Evolutionary conservation across 2,329 filamentous ascomycete genomes (phyloP).

Genomic region (Fusarium avenaceum): DNA sequence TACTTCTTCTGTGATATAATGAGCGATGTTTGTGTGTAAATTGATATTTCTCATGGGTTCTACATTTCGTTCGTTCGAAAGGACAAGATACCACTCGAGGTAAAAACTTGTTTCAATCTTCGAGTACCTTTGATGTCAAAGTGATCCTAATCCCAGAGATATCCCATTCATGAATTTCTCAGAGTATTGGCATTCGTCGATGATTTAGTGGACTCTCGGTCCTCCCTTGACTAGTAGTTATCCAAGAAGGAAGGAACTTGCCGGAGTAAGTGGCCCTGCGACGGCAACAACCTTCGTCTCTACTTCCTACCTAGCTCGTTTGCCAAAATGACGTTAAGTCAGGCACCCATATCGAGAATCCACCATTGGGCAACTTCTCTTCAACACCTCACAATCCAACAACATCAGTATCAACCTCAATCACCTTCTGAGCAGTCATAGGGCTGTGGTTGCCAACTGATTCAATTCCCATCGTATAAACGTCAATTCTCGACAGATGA

Average conservation of each 20-base stretch:
- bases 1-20: not conserved
- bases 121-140: not conserved
- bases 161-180: no score
- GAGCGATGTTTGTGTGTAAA: not conserved
- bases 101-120: constrained; percentile 4
- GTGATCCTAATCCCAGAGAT: not conserved
- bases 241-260: constrained; percentile 29
- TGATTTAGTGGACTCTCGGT: not conserved
- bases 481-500: constrained; percentile 9
- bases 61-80: constrained; percentile 5
- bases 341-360: constrained; percentile 30
- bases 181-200: no score
- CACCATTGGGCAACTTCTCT: constrained; percentile 26
- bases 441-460: constrained; percentile 1
- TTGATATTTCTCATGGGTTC: not conserved
- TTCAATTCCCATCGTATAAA: not conserved
- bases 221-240: not conserved
- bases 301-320: not conserved
- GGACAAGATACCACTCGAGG: constrained; percentile 13
- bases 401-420: not conserved
- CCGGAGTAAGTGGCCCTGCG: constrained; percentile 20
- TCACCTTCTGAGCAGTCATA: not conserved
- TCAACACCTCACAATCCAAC: constrained; percentile 2
- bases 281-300: constrained; percentile 29
- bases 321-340: constrained; percentile 23